Evolutionary conservation across 768 basidiomycete species (phyloP).

Genomic region (Phallus indusiatus): DNA sequence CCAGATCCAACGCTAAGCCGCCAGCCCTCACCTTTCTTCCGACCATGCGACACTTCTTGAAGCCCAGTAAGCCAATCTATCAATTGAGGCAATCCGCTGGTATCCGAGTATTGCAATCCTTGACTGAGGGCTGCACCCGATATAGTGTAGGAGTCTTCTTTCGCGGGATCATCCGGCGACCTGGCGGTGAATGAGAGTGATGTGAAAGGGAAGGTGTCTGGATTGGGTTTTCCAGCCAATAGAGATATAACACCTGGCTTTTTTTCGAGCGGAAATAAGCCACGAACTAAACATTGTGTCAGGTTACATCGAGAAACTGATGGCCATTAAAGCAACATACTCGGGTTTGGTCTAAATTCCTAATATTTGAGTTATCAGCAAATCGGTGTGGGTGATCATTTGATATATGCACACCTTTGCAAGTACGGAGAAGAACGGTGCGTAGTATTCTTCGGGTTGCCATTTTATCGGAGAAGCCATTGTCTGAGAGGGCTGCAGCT

Average conservation of each 20-base stretch:
- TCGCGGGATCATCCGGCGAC: constrained; percentile 34
- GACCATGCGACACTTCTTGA: constrained; percentile 61
- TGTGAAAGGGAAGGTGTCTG: constrained; percentile 84
- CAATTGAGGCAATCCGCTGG: constrained; percentile 57
- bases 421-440: constrained; percentile 46
- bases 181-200: constrained; percentile 56
- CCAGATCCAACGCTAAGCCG: constrained; percentile 68
- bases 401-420: constrained; percentile 33
- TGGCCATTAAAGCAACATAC: constrained; percentile 27
- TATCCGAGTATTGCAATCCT: constrained; percentile 72
- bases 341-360: constrained; percentile 51
- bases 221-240: constrained; percentile 88
- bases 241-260: constrained; percentile 71
- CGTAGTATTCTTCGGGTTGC: constrained; percentile 48
- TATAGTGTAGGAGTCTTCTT: constrained; percentile 44
- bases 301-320: constrained; percentile 33
- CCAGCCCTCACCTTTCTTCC: constrained; percentile 61
- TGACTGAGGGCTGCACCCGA: constrained; percentile 48
- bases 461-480: neutral
- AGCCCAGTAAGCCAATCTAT: constrained; percentile 61
- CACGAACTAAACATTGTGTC: constrained; percentile 32
- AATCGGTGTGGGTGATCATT: neutral
- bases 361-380: neutral
- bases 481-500: neutral
- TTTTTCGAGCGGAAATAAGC: constrained; percentile 71